A percentile compares a stretch with the other conserved stretches of the same genome.
Conservation (phyloP, 1,284 basidiomycete genomes). For the Ceratobasidium sp. region DNA sequence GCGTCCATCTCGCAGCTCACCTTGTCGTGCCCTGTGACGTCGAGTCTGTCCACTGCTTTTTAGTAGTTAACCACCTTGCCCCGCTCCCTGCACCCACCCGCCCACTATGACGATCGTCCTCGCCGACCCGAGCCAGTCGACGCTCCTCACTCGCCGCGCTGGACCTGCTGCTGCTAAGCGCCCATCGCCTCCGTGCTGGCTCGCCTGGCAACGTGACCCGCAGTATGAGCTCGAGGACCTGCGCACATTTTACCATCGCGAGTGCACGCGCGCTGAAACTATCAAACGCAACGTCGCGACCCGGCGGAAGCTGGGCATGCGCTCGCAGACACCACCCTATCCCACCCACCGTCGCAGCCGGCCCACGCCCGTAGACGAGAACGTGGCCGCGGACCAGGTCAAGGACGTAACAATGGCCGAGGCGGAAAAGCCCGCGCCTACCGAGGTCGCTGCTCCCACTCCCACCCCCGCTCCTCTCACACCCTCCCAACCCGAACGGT, state of each 20-base stretch:
- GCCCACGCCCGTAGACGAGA: constrained; percentile 1
- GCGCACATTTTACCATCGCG: constrained; percentile 28
- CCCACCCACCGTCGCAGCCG: neutral
- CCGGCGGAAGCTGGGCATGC: constrained; percentile 19
- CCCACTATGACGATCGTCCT: constrained; percentile 32
- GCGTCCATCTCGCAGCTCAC: neutral
- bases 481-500: neutral
- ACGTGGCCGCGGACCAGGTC: neutral
- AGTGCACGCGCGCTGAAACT: constrained; percentile 23
- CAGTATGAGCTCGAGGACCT: constrained; percentile 23
- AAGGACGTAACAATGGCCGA: neutral
- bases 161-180: constrained; percentile 34
- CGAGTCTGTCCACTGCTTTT: no score
- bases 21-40: no score
- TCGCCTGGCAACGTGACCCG: constrained; percentile 38
- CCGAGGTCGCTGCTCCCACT: neutral
- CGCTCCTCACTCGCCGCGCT: constrained; percentile 33
- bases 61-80: neutral
- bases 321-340: neutral
- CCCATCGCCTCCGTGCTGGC: constrained; percentile 33
- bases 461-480: neutral
- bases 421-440: neutral
- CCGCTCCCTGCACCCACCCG: neutral
- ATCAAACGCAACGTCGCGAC: constrained; percentile 19
- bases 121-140: constrained; percentile 35